Evolutionary conservation across 495 filamentous ascomycete species (phyloP), one percentile per base, ranked within the genome.

Genomic region (Wilcoxina mikolae): DNA sequence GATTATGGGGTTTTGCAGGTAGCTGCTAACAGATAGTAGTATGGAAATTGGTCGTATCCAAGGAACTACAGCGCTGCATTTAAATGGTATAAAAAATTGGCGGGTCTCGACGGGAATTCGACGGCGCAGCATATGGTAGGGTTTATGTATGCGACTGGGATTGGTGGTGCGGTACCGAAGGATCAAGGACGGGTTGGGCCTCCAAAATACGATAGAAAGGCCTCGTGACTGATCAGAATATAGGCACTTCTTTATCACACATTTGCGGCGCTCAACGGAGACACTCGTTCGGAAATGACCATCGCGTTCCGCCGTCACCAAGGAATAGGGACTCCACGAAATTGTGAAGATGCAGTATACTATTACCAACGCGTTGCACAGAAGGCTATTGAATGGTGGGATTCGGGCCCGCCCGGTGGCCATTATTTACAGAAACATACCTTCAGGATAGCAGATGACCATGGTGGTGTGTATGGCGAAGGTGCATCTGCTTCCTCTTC

Each of bases 51-150:
- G 69, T 81, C 87, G 4, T 76, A 95, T 67, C 89, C 91, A 2
- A 76, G 81, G 52, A 80, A 95, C 66, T 89, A 95, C 68, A 73
- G 73, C 46, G 76, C 81, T 49, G 87, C 93, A 0, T 95, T 95
- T 66, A 69, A 76, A 48, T 77, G 84, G 69, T 99, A 95, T 62
- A 74, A 84, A 53, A 72, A 80, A 49, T 75, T 96, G 4, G 87
- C 93, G 0, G 75, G 75, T 38, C 64, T 82, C 55, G 78, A 81
- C 51, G 93, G 90, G 23, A 96, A 99, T 67, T 81, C 75, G 61
- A 87, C 93, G 20, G 91, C 93, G 0, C 87, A 94, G 68, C 79
- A 90, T 67, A 94, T 96, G 87, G 63, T 99, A 31, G 93, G 90
- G 1, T 81, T 99, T 56, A 88, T 96, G 81, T 91, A 96, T 69